phyloP scores from a whole-genome alignment of 2,329 filamentous ascomycete species.

The Trichophyton simii region DNA sequence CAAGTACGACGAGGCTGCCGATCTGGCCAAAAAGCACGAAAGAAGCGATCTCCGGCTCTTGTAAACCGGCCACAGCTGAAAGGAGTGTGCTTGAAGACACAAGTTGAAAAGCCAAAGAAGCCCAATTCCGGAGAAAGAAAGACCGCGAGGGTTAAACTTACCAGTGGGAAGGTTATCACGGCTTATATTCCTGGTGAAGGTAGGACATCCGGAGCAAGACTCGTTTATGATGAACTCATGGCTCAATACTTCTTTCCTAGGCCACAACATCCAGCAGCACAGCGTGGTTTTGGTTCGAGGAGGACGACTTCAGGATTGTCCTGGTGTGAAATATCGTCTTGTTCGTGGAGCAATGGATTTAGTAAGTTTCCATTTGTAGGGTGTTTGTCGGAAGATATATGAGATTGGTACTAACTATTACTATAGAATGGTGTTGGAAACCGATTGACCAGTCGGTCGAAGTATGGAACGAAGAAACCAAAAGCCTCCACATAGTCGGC shows the following conservation, averaged over 20 bases:
- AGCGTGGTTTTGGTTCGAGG: conserved; percentile 93
- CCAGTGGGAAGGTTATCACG: conserved; percentile 73
- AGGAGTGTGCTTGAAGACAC: conserved; percentile 90
- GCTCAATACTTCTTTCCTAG: conserved; percentile 23
- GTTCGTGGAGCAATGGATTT: conserved; percentile 85
- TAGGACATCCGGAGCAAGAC: conserved; percentile 17
- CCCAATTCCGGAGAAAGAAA: conserved; percentile 97
- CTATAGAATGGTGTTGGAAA: conserved; percentile 75
- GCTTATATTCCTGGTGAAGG: conserved; percentile 94
- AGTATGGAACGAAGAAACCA: conserved; percentile 98
- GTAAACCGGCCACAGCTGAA: conserved; percentile 69
- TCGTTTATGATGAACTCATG: neutral
- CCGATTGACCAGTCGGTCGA: conserved; percentile 73
- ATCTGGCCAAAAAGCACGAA: conserved; percentile 64
- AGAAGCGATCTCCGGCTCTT: conserved; percentile 78
- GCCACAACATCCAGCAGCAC: conserved; percentile 98
- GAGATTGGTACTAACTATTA: conserved; percentile 14
- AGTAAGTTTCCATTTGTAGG: conserved; percentile 42
- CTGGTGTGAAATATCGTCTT: conserved; percentile 91
- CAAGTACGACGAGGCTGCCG: conserved; percentile 68
- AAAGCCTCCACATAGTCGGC: conserved; percentile 39
- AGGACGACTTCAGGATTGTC: conserved; percentile 89
- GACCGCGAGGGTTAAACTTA: conserved; percentile 80
- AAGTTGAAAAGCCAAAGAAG: conserved; percentile 92
- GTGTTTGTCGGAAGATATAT: neutral